Evolutionary conservation across 257 asterid genomes (phyloP).

Genomic region (Nicotiana attenuata): DNA sequence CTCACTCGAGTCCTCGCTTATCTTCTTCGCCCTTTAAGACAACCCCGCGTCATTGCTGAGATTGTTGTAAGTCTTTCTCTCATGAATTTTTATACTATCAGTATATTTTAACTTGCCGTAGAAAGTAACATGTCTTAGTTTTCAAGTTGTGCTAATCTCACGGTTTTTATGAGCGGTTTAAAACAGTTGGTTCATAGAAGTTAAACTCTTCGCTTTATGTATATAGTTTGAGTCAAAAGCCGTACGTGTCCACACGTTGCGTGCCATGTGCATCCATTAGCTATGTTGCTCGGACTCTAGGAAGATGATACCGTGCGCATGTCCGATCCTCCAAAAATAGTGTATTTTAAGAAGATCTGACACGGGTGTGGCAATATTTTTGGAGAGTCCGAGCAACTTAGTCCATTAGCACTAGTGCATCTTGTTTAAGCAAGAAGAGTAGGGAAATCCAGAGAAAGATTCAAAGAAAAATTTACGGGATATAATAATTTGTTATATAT

Average conservation of each 20-base stretch:
- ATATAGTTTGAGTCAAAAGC: background rate
- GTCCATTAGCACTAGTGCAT: background rate
- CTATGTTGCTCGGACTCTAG: too few species aligned
- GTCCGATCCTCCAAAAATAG: too few species aligned
- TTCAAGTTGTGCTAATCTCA: background rate
- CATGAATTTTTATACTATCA: background rate
- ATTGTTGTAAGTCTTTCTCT: slow-evolving; percentile 3
- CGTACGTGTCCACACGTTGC: background rate
- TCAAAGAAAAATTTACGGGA: background rate
- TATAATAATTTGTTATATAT: background rate
- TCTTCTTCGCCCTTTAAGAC: slow-evolving; percentile 17
- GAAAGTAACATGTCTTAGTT: background rate
- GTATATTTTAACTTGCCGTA: background rate
- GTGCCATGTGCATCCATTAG: background rate
- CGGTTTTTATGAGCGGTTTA: background rate
- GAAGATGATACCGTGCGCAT: too few species aligned
- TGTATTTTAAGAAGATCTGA: too few species aligned
- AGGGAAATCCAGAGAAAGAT: background rate
- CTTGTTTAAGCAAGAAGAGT: background rate
- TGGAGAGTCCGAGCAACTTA: too few species aligned
- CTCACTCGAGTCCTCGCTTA: slow-evolving; percentile 17
- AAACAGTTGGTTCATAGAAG: background rate
- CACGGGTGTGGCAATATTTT: too few species aligned
- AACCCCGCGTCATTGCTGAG: slow-evolving; percentile 18
- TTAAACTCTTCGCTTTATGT: background rate